Conservation (phyloP, 805 yeast genomes). For the Scheffersomyces ergatensis region DNA sequence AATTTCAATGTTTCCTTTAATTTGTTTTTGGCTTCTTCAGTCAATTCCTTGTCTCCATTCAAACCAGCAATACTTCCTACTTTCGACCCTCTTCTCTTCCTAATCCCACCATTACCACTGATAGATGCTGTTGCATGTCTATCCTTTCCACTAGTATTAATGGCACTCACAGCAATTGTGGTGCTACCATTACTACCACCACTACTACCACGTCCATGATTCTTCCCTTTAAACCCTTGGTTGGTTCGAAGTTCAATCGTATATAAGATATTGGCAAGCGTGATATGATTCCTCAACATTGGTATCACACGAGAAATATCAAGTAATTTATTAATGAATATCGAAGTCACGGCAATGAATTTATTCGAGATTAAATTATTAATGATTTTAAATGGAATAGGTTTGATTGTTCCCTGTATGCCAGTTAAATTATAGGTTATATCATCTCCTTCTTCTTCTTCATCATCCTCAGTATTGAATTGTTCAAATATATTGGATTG, state of each 20-base stretch:
- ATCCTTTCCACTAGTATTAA: too few relatives aligned
- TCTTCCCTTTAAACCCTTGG: not conserved
- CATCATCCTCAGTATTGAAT: not conserved
- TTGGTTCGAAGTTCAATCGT: not conserved
- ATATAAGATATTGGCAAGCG: slow-evolving; percentile 19
- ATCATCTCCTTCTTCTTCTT: not conserved
- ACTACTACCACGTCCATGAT: too few relatives aligned
- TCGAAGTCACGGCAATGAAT: slow-evolving; percentile 18
- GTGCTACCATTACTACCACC: too few relatives aligned
- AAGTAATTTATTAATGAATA: slow-evolving; percentile 20
- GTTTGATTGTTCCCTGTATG: not conserved
- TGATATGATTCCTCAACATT: slow-evolving; percentile 28
- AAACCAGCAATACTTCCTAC: slow-evolving; percentile 1
- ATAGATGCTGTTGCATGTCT: not conserved
- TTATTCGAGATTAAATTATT: slow-evolving; percentile 13
- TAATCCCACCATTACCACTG: not conserved
- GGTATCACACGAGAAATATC: slow-evolving; percentile 25
- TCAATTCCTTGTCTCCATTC: slow-evolving; percentile 9
- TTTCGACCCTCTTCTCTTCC: slow-evolving; percentile 9
- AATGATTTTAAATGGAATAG: slow-evolving; percentile 1
- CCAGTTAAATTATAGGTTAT: not conserved
- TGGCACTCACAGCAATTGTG: not conserved
- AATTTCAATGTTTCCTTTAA: slow-evolving; percentile 34
- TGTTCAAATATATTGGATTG: not conserved
- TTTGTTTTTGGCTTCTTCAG: slow-evolving; percentile 23